Evolutionary conservation across 1,139 yeast species (phyloP).

Genomic region (Protomyces pachydermus): DNA sequence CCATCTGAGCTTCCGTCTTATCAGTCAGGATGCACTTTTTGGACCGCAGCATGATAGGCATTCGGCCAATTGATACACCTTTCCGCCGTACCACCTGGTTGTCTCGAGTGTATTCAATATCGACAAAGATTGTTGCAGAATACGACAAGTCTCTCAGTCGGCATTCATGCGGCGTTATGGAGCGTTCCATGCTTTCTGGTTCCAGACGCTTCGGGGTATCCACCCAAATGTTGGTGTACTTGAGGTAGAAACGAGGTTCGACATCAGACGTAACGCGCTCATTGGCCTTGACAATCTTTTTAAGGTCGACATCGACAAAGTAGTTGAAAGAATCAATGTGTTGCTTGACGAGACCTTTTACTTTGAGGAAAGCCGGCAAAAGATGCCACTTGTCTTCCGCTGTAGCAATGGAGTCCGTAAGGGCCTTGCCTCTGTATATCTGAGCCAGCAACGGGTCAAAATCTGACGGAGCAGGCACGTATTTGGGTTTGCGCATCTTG

Average conservation of each 20-base stretch:
- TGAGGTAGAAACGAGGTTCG: conserved; percentile 91
- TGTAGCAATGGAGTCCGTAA: conserved; percentile 83
- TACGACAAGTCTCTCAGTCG: conserved; percentile 90
- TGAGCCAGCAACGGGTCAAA: conserved; percentile 76
- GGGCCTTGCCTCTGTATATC: conserved; percentile 73
- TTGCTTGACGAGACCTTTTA: conserved; percentile 93
- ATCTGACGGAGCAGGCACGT: not conserved
- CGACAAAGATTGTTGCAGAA: conserved; percentile 94
- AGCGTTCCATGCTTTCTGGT: conserved; percentile 41
- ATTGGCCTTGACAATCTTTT: conserved; percentile 86
- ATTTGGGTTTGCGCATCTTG: not conserved
- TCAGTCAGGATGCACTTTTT: conserved; percentile 84
- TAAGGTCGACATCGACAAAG: conserved; percentile 87
- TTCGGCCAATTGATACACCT: conserved; percentile 90
- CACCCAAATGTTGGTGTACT: conserved; percentile 84
- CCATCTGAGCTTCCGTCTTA: conserved; percentile 76
- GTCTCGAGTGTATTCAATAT: conserved; percentile 94
- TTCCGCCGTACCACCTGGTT: conserved; percentile 82
- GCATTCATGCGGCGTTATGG: conserved; percentile 90
- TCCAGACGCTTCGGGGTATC: conserved; percentile 56
- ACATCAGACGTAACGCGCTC: conserved; percentile 86
- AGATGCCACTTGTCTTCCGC: conserved; percentile 91
- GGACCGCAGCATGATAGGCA: conserved; percentile 96
- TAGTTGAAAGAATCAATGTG: conserved; percentile 95
- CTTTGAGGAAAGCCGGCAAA: conserved; percentile 89